Conservation (phyloP, 768 basidiomycete genomes). For the Lentinula sp. region DNA sequence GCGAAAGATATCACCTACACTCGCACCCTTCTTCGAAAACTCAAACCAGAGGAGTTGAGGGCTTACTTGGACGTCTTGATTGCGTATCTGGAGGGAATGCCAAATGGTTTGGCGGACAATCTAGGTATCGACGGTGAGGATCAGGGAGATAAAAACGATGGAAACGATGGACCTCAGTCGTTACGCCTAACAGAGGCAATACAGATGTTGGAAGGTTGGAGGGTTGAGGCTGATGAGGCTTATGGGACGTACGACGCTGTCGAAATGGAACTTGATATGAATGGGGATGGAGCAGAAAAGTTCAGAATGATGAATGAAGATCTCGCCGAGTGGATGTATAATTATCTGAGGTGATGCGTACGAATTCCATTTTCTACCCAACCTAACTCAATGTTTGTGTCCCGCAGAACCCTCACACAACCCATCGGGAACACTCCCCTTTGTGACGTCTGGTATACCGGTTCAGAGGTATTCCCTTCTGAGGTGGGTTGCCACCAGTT, state of each 20-base stretch:
- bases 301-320: conserved; percentile 16
- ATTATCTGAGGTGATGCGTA: conserved; percentile 38
- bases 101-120: neutral
- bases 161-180: neutral
- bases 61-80: neutral
- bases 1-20: neutral
- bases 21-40: neutral
- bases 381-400: neutral
- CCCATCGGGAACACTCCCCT: conserved; percentile 45
- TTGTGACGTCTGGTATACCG: conserved; percentile 75
- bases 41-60: neutral
- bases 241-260: neutral
- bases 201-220: neutral
- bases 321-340: conserved; percentile 44
- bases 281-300: conserved; percentile 11
- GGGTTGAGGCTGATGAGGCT: neutral
- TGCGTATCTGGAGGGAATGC: neutral
- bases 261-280: neutral
- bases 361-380: conserved; percentile 5
- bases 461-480: conserved; percentile 54
- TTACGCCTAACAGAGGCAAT: neutral
- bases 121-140: neutral
- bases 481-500: conserved; percentile 38
- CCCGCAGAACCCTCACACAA: conserved; percentile 32
- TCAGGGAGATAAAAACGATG: neutral